Evolutionary conservation across 495 filamentous ascomycete species (phyloP).

Genomic region (Pseudoneurospora amorphoporcata): DNA sequence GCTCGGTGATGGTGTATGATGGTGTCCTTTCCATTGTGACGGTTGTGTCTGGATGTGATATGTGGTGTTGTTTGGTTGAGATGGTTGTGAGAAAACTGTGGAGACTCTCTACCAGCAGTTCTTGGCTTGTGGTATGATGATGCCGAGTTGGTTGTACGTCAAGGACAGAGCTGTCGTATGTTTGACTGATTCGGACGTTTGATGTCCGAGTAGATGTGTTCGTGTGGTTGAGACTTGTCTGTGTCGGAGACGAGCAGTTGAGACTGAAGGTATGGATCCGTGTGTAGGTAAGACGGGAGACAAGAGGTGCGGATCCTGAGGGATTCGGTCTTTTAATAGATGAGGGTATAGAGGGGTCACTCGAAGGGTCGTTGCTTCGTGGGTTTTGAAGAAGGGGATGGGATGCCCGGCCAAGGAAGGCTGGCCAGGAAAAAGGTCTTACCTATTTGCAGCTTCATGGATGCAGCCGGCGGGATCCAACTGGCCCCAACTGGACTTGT

Average conservation of each 20-base stretch:
- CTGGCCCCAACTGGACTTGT: background rate
- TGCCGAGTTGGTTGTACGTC: background rate
- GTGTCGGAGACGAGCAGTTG: background rate
- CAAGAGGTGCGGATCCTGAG: background rate
- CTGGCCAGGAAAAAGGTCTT: background rate
- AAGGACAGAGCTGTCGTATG: background rate
- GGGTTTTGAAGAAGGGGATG: background rate
- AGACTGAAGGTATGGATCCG: background rate
- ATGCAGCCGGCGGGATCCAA: background rate
- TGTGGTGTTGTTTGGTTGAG: constrained; percentile 5
- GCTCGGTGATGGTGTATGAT: constrained; percentile 64
- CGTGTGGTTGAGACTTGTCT: background rate
- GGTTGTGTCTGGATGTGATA: constrained; percentile 19
- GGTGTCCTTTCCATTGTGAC: constrained; percentile 21
- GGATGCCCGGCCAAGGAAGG: background rate
- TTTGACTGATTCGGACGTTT: background rate
- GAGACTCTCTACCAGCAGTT: background rate
- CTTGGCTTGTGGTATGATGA: background rate
- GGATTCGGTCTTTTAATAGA: background rate
- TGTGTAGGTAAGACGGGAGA: background rate
- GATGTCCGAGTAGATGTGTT: background rate
- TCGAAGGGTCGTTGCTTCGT: background rate
- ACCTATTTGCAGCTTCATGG: background rate
- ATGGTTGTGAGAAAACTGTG: background rate
- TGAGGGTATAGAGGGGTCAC: background rate